Conservation (phyloP, 1,284 basidiomycete species). For the Leccinum variabile region DNA sequence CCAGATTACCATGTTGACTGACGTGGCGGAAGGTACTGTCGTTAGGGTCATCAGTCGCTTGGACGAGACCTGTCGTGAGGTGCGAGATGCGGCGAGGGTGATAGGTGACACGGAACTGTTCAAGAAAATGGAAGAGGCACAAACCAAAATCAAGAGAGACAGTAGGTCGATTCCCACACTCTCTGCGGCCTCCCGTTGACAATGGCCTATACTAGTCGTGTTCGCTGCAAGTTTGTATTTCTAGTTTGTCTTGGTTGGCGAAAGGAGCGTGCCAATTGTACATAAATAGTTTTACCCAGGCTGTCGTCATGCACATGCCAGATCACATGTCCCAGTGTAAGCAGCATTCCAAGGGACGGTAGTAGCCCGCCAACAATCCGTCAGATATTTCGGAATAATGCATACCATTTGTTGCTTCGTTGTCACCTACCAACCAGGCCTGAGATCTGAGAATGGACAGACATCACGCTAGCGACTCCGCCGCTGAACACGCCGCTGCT, state of each 20-base stretch:
- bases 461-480: background rate
- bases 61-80: slow-evolving; percentile 97
- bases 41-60: slow-evolving; percentile 95
- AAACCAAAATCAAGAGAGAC: slow-evolving; percentile 91
- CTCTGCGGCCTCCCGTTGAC: slow-evolving; percentile 8
- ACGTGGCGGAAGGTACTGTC: slow-evolving; percentile 96
- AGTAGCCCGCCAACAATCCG: background rate
- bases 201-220: slow-evolving; percentile 53
- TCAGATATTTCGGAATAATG: slow-evolving; percentile 1
- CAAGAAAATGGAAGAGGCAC: slow-evolving; percentile 97
- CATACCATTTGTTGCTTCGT: slow-evolving; percentile 3
- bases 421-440: slow-evolving; percentile 1
- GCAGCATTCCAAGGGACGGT: slow-evolving; percentile 27
- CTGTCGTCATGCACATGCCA: background rate
- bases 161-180: slow-evolving; percentile 55
- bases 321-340: slow-evolving; percentile 15
- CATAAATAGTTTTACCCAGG: background rate
- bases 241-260: slow-evolving; percentile 37
- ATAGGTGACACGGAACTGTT: slow-evolving; percentile 96
- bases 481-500: background rate
- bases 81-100: slow-evolving; percentile 94
- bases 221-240: slow-evolving; percentile 88
- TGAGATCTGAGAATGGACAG: slow-evolving; percentile 17
- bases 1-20: slow-evolving; percentile 90
- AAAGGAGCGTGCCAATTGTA: background rate